Evolutionary conservation across 176 grass and related monocot genomes (phyloP), one percentile per base, ranked within the genome.

Genomic region (Rhynchospora tenuis): DNA sequence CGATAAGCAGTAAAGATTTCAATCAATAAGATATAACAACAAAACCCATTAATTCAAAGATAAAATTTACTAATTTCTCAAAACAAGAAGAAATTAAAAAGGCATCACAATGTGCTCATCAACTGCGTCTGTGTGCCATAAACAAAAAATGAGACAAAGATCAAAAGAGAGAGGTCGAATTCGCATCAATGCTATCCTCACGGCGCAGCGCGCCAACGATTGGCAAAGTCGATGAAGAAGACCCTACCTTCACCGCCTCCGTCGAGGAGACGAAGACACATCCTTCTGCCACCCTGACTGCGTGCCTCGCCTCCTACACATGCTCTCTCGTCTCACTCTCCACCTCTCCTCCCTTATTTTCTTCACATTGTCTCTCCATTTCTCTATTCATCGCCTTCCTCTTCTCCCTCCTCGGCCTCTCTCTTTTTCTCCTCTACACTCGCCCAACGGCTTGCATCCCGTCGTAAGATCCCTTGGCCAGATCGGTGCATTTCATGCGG

Each of bases 251-350:
- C 0, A 27, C 13, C 43, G 82, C n/a, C 64, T 91, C 90, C 54
- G 92, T 88, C 87, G 87, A 85, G 72, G 87, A 91, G 46, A 43
- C 60, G 43, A 94, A 92, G 88, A 78, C 63, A 52, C 87, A 87
- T 54, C 56, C 84, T 1, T 42, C 63, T 42, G 86, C 87, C 10
- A 84, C 84, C 63, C 78, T 90, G 82, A 56, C 78, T 15, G 74
- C 83, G 24, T 48, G 79, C 50, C 51, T 86, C 55, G 83, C 87
- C 43, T 38, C 87, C 52, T 86, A 91, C 87, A 20, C 89, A 5
- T 84, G 83, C 17, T 64, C 29, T 44, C 46, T 86, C 19, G 79
- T 83, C 62, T 74, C 74, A 81, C 60, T 79, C 82, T 55, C 84
- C 27, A 15, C 57, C 12, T 60, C 83, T 48, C 85, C 84, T 22